phyloP scores from a whole-genome alignment of 73 alveolate genomes.

The Paramecium octaurelia region DNA sequence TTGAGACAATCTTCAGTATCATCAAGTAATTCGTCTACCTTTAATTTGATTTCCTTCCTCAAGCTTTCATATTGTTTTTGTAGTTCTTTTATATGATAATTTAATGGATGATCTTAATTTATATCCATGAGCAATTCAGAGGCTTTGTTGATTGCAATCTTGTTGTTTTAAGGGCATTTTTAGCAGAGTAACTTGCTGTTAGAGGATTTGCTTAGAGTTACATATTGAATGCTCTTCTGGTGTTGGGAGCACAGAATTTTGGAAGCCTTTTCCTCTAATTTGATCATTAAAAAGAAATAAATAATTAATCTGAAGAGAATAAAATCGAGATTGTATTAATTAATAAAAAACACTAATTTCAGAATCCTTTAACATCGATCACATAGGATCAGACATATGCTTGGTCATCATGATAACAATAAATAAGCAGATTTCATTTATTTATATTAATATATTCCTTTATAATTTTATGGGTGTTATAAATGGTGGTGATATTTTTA shows the following conservation, averaged over 20 bases:
- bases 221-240: not conserved
- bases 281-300: not conserved
- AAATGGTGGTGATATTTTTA: not conserved
- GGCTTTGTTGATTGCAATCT: not conserved
- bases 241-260: not conserved
- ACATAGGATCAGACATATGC: conserved; percentile 49
- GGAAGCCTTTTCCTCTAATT: not conserved
- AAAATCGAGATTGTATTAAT: not conserved
- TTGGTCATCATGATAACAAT: conserved; percentile 5
- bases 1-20: not conserved
- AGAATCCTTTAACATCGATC: conserved; percentile 53
- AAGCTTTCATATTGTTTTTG: not conserved
- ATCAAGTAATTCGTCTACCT: not conserved
- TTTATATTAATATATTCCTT: not conserved
- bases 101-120: not conserved
- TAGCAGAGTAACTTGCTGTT: not conserved
- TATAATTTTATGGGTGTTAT: not conserved
- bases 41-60: not conserved
- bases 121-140: not conserved
- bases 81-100: not conserved
- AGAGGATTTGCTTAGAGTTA: not conserved
- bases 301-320: not conserved
- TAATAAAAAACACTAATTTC: not conserved
- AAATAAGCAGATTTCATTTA: not conserved
- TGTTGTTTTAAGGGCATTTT: not conserved